phyloP scores from a whole-genome alignment of 2,329 filamentous ascomycete genomes.

The Pseudogymnoascus sp. region DNA sequence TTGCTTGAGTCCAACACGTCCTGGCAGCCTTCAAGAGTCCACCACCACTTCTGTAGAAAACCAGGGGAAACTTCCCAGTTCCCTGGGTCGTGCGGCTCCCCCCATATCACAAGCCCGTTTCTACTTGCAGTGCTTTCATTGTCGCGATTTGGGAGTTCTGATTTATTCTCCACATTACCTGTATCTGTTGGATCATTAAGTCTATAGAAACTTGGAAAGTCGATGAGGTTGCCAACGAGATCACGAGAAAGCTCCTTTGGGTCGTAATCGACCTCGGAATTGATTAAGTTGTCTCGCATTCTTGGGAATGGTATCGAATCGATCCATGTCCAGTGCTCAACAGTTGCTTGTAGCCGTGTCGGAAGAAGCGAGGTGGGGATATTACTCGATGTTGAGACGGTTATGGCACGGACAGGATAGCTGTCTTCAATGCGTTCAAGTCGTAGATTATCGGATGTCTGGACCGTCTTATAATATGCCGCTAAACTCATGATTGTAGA shows the following conservation, averaged over 20 bases:
- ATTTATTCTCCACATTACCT: not conserved
- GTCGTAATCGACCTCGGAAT: conserved; percentile 14
- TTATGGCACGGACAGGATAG: not conserved
- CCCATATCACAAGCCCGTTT: conserved; percentile 18
- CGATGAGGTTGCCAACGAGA: conserved; percentile 17
- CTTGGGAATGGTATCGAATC: conserved; percentile 13
- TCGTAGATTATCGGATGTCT: not conserved
- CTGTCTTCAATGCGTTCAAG: not conserved
- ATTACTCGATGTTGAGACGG: not conserved
- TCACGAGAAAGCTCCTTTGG: conserved; percentile 16
- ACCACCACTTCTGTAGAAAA: conserved; percentile 17
- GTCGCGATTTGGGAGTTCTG: conserved; percentile 9
- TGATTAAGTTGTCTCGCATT: conserved; percentile 18
- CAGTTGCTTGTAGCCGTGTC: conserved; percentile 12
- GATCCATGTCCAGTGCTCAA: conserved; percentile 14
- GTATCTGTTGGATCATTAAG: not conserved
- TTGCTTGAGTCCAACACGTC: conserved; percentile 16
- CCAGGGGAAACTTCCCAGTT: conserved; percentile 18
- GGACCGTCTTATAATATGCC: not conserved
- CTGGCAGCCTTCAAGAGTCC: conserved; percentile 15
- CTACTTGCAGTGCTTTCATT: conserved; percentile 13
- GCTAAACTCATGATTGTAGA: not conserved
- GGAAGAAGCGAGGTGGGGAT: conserved; percentile 13
- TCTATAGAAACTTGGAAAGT: conserved; percentile 5
- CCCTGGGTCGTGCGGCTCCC: conserved; percentile 15